Conservation (phyloP, 1,139 yeast genomes). For the Nakaseomyces bracarensis region DNA sequence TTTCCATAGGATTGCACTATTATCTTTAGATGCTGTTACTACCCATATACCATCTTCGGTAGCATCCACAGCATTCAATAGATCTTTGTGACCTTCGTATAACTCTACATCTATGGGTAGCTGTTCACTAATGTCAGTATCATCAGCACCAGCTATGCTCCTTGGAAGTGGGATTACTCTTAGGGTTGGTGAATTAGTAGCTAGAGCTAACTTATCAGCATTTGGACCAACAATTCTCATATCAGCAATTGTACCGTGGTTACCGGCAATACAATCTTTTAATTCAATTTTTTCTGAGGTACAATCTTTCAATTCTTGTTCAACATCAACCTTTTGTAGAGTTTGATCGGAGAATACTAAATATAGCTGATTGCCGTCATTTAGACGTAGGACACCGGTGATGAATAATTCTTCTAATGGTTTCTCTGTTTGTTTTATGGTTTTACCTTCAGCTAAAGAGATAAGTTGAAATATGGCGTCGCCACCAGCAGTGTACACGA, state of each 20-base stretch:
- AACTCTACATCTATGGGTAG: constrained; percentile 55
- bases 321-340: constrained; percentile 45
- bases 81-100: constrained; percentile 76
- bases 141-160: constrained; percentile 6
- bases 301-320: constrained; percentile 22
- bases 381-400: constrained; percentile 44
- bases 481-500: constrained; percentile 75
- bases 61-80: constrained; percentile 72
- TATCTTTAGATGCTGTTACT: constrained; percentile 90
- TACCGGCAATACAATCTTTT: constrained; percentile 66
- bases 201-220: constrained; percentile 55
- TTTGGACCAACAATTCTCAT: constrained; percentile 67
- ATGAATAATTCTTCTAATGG: constrained; percentile 67
- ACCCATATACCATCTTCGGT: constrained; percentile 79
- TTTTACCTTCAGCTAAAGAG: constrained; percentile 37
- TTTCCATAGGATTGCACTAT: constrained; percentile 76
- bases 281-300: constrained; percentile 37
- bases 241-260: constrained; percentile 93
- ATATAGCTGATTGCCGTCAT: constrained; percentile 30
- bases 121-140: constrained; percentile 7
- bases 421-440: constrained; percentile 41
- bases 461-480: constrained; percentile 58
- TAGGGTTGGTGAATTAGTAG: constrained; percentile 90
- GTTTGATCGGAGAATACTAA: constrained; percentile 78
- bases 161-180: constrained; percentile 52